Percentiles rank a stretch among this genome's conserved stretches.
Evolutionary conservation across 148 eudicot species (phyloP).

Genomic region (Cornus florida): DNA sequence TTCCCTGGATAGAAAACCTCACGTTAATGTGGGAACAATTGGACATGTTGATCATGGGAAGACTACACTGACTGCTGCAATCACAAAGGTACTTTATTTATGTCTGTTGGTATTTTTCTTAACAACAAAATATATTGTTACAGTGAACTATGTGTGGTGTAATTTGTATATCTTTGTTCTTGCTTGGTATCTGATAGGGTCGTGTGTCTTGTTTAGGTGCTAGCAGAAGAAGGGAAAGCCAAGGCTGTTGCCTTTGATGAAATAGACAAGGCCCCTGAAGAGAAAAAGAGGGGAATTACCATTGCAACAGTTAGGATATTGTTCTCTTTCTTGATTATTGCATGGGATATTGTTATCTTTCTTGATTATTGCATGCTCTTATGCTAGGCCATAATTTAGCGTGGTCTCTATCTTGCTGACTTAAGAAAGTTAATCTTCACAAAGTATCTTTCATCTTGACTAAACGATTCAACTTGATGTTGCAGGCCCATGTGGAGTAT

Average conservation of each 20-base stretch:
- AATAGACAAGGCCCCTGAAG: constrained; percentile 97
- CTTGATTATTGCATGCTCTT: background rate
- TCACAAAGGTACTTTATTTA: constrained; percentile 65
- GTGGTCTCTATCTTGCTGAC: background rate
- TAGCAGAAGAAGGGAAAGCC: constrained; percentile 87
- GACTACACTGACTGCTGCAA: constrained; percentile 95
- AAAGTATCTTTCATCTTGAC: background rate
- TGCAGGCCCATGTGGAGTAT: constrained; percentile 97
- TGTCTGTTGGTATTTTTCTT: background rate
- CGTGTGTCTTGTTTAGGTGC: constrained; percentile 42
- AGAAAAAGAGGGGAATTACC: constrained; percentile 92
- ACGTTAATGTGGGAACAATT: constrained; percentile 93
- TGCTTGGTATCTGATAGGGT: background rate
- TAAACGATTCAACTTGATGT: background rate
- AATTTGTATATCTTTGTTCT: too few relatives aligned
- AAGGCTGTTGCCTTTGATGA: constrained; percentile 96
- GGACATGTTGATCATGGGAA: constrained; percentile 99
- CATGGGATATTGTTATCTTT: too few relatives aligned
- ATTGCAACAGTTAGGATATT: constrained; percentile 69
- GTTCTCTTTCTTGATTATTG: background rate
- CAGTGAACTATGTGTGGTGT: background rate
- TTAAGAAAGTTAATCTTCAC: background rate
- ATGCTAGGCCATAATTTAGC: background rate
- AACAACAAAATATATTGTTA: too few relatives aligned
- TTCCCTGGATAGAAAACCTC: constrained; percentile 72